Conservation (phyloP, 208 protist genomes). For the Blechomonas ayalai region DNA sequence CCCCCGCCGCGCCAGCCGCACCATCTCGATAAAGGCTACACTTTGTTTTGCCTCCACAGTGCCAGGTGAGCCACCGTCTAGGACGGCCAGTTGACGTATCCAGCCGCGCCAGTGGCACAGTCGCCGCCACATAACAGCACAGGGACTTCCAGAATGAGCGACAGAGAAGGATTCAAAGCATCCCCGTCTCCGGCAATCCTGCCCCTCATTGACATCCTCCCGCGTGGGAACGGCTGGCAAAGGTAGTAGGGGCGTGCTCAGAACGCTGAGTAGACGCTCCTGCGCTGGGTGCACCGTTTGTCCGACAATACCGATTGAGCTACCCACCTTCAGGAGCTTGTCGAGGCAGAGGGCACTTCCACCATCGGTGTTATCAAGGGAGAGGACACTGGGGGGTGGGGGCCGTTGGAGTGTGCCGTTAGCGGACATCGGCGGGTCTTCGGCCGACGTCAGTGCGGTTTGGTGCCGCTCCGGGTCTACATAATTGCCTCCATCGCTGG, state of each 20-base stretch:
- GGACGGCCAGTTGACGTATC: conserved; percentile 10
- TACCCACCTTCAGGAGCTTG: background rate
- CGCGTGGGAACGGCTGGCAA: conserved; percentile 1
- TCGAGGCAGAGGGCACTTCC: conserved; percentile 2
- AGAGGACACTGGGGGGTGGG: background rate
- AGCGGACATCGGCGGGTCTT: too few relatives aligned
- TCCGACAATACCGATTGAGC: background rate
- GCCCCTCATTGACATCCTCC: too few relatives aligned
- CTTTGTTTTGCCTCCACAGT: conserved; percentile 6
- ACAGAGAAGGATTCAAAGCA: too few relatives aligned
- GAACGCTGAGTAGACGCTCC: conserved; percentile 7
- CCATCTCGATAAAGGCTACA: conserved; percentile 8
- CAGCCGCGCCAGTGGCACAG: conserved; percentile 11
- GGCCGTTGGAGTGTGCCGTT: background rate
- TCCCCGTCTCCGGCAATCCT: too few relatives aligned
- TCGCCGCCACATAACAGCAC: too few relatives aligned
- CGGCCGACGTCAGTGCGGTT: background rate
- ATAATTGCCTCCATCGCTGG: background rate
- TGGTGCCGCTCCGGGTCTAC: background rate
- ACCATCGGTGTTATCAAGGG: background rate
- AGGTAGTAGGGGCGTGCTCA: conserved; percentile 24
- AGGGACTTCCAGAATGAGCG: too few relatives aligned
- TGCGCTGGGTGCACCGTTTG: background rate
- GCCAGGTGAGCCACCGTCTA: conserved; percentile 8
- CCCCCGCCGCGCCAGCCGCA: conserved; percentile 5